These are phyloP conservation scores for Pythium sp. DNA, from an alignment of 352 stramenopile genomes.

Conservation along the genomic window DNA sequence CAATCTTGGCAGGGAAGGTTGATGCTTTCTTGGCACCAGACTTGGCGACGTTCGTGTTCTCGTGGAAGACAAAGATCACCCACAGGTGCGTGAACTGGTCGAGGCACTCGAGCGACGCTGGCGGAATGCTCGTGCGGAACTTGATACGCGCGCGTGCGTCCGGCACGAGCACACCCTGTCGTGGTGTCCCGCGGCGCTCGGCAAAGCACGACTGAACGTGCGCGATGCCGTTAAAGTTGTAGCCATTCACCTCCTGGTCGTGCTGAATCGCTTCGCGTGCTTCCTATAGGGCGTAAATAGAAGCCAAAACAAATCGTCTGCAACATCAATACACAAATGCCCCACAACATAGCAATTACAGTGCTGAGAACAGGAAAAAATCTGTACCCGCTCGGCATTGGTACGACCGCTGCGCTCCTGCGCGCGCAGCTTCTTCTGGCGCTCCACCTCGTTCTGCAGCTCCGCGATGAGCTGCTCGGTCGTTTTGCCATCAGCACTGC, in stretches of 20 bases:
- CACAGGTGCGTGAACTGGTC: constrained; percentile 88
- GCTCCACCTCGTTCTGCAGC: constrained; percentile 63
- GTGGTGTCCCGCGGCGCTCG: constrained; percentile 81
- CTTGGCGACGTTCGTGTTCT: constrained; percentile 86
- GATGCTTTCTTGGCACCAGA: constrained; percentile 34
- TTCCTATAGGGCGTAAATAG: constrained; percentile 22
- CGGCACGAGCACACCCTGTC: constrained; percentile 75
- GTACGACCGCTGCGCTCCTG: constrained; percentile 75
- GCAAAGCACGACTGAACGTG: constrained; percentile 83
- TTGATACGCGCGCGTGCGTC: constrained; percentile 63
- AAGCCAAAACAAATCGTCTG: not conserved
- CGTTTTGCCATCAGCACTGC: not conserved
- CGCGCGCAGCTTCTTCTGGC: constrained; percentile 63
- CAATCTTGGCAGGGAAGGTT: constrained; percentile 81
- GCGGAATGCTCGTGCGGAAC: constrained; percentile 73
- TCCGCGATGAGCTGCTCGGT: constrained; percentile 39
- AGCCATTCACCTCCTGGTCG: constrained; percentile 57
- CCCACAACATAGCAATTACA: not conserved
- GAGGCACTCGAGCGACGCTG: constrained; percentile 71
- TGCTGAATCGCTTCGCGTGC: constrained; percentile 61
- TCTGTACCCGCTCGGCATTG: constrained; percentile 48
- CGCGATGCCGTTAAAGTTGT: constrained; percentile 69
- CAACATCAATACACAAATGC: not conserved
- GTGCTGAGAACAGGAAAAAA: not conserved
- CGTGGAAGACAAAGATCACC: constrained; percentile 91